Conservation (phyloP, 768 basidiomycete genomes). For the Russula dissimulans region DNA sequence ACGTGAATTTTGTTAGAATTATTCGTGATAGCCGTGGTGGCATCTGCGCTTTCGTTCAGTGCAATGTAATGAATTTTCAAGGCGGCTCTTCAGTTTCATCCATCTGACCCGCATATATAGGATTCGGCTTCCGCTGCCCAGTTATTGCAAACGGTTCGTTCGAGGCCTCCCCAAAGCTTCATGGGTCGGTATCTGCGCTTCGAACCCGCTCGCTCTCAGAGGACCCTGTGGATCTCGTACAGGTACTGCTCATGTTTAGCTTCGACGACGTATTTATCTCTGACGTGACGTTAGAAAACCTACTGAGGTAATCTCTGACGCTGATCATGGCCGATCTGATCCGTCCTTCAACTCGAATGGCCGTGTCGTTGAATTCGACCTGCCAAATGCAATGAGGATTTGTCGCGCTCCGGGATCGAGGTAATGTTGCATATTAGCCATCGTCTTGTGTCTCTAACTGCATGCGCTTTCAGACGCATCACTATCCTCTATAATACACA, state of each 20-base stretch:
- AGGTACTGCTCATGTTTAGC: conserved; percentile 34
- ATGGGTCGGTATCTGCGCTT: conserved; percentile 67
- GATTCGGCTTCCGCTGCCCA: conserved; percentile 45
- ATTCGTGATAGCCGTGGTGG: conserved; percentile 70
- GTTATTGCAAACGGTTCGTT: conserved; percentile 52
- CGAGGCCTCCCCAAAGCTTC: conserved; percentile 49
- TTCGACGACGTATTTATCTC: background rate
- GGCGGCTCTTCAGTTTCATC: background rate
- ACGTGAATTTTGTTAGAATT: conserved; percentile 59
- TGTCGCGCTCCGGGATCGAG: conserved; percentile 44
- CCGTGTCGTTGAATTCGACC: conserved; percentile 29
- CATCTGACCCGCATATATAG: conserved; percentile 28
- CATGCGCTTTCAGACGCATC: conserved; percentile 28
- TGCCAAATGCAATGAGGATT: conserved; percentile 51
- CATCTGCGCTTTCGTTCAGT: conserved; percentile 80
- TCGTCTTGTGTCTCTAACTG: background rate
- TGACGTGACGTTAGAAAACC: conserved; percentile 29
- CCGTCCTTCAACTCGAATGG: conserved; percentile 16
- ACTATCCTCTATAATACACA: conserved; percentile 10
- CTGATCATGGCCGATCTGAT: conserved; percentile 11
- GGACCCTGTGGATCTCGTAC: conserved; percentile 68
- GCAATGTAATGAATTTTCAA: conserved; percentile 44
- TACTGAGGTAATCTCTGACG: conserved; percentile 25
- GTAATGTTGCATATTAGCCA: conserved; percentile 28
- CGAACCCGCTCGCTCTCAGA: conserved; percentile 68